Evolutionary conservation across 495 filamentous ascomycete species (phyloP).

Genomic region (Trichoderma gamsii): DNA sequence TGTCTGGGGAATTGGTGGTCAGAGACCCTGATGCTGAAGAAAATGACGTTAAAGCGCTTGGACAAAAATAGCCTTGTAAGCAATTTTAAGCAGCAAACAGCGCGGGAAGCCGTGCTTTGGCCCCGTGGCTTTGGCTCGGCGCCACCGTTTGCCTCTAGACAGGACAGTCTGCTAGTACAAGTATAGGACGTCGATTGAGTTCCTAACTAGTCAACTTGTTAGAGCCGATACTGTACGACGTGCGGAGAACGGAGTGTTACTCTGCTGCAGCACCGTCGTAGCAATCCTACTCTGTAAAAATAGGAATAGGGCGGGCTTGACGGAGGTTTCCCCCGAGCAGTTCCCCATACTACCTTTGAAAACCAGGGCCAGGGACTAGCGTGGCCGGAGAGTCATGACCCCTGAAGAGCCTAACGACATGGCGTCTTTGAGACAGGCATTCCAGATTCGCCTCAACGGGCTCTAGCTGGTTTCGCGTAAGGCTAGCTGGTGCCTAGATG

Average conservation of each 20-base stretch:
- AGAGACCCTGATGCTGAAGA: background rate
- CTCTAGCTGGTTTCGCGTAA: background rate
- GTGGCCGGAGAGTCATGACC: conserved; percentile 4
- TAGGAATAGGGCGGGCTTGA: background rate
- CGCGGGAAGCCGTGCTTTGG: background rate
- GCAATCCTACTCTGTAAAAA: background rate
- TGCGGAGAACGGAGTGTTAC: background rate
- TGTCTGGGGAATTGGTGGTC: background rate
- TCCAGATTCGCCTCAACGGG: background rate
- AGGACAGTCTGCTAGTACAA: too few species aligned
- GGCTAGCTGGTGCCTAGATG: conserved; percentile 12
- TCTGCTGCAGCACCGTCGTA: background rate
- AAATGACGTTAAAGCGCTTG: background rate
- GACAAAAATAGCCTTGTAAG: background rate
- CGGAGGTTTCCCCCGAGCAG: background rate
- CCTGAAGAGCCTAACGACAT: background rate
- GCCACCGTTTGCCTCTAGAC: too few species aligned
- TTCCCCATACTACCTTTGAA: background rate
- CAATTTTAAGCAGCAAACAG: background rate
- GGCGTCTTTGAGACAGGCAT: background rate
- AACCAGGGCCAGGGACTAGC: background rate
- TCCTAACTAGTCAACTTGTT: too few species aligned
- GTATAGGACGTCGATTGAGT: too few species aligned
- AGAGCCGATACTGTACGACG: too few species aligned
- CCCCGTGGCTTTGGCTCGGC: too few species aligned